Conservation (phyloP, 2,329 filamentous ascomycete species). For the Colletotrichum tropicale region DNA sequence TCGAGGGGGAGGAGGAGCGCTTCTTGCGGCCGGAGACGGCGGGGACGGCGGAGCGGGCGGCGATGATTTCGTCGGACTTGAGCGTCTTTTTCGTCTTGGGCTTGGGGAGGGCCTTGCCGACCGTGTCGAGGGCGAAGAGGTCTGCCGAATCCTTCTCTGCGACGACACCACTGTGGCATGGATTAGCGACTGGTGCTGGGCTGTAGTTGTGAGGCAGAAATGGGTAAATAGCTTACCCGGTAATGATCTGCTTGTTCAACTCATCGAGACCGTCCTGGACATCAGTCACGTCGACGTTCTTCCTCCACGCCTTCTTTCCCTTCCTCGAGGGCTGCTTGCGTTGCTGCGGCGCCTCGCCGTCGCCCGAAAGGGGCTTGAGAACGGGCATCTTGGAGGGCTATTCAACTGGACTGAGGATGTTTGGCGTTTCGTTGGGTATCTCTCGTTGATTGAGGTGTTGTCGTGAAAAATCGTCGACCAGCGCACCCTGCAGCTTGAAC, state of each 20-base stretch:
- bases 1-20: slow-evolving; percentile 47
- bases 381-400: slow-evolving; percentile 52
- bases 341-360: slow-evolving; percentile 72
- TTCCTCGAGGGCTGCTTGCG: slow-evolving; percentile 91
- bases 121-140: slow-evolving; percentile 83
- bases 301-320: slow-evolving; percentile 98
- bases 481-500: background rate
- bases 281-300: slow-evolving; percentile 93
- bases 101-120: slow-evolving; percentile 70
- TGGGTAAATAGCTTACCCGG: slow-evolving; percentile 64
- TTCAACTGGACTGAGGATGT: background rate
- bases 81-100: slow-evolving; percentile 76
- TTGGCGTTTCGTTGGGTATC: background rate
- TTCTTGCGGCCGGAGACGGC: slow-evolving; percentile 83
- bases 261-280: slow-evolving; percentile 82
- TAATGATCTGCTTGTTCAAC: slow-evolving; percentile 87
- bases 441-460: background rate
- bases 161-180: slow-evolving; percentile 73
- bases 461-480: slow-evolving; percentile 5
- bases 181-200: background rate
- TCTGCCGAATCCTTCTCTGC: slow-evolving; percentile 82
- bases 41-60: slow-evolving; percentile 80
- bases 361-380: slow-evolving; percentile 50
- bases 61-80: slow-evolving; percentile 91
- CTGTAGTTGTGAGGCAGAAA: background rate